Conservation (phyloP, 768 basidiomycete species). For the Vishniacozyma victoriae region DNA sequence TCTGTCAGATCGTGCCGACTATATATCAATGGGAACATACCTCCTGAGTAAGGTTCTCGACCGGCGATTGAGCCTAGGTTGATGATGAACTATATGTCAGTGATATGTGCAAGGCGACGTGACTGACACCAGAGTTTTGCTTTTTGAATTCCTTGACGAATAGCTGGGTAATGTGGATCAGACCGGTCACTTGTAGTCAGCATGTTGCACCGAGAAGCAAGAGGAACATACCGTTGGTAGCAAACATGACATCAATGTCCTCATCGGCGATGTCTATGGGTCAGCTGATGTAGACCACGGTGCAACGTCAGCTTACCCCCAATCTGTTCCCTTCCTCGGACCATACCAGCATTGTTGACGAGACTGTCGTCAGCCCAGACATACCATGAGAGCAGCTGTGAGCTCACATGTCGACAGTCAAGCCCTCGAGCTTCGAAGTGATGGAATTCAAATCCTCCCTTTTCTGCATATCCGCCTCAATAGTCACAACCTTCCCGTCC, state of each 20-base stretch:
- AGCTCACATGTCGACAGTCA: constrained; percentile 69
- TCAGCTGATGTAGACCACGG: neutral
- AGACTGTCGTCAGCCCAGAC: constrained; percentile 14
- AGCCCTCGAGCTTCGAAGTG: constrained; percentile 62
- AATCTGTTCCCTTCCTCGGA: constrained; percentile 77
- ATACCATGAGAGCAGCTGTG: neutral
- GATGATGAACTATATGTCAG: constrained; percentile 64
- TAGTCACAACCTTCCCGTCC: constrained; percentile 68
- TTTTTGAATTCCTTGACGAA: constrained; percentile 44
- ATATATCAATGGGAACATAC: constrained; percentile 6
- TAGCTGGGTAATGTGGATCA: constrained; percentile 45
- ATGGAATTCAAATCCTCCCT: constrained; percentile 57
- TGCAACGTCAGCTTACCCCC: constrained; percentile 51
- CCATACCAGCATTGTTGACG: constrained; percentile 83
- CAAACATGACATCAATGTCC: constrained; percentile 78
- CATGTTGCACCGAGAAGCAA: neutral
- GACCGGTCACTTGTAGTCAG: constrained; percentile 33
- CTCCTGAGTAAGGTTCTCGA: constrained; percentile 79
- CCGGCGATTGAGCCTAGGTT: constrained; percentile 93
- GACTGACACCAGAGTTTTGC: constrained; percentile 45
- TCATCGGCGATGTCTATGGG: constrained; percentile 56
- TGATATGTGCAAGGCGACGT: neutral
- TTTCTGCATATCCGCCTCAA: constrained; percentile 77
- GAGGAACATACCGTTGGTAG: constrained; percentile 50
- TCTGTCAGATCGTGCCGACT: neutral